Conservation (phyloP, 2,329 filamentous ascomycete species). For the Fusarium papillatum region DNA sequence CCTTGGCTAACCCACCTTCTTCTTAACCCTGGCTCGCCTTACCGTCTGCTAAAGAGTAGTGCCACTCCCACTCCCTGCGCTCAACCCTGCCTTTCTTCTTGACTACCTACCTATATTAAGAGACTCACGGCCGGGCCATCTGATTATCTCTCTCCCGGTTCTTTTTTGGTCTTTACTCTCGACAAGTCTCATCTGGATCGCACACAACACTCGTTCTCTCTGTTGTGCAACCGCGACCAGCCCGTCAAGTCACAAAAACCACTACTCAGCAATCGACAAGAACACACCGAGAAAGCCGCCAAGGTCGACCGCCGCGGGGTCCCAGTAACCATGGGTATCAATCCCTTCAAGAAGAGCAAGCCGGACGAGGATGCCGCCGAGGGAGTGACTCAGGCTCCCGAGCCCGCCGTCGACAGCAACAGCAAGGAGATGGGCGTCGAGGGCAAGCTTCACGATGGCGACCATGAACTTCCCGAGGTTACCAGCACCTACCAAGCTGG, state of each 20-base stretch:
- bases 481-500: conserved; percentile 52
- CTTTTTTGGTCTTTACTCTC: neutral
- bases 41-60: conserved; percentile 1
- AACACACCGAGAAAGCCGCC: neutral
- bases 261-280: neutral
- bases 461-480: conserved; percentile 45
- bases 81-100: neutral
- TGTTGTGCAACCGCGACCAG: conserved; percentile 8
- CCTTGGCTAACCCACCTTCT: neutral
- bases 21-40: neutral
- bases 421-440: conserved; percentile 21
- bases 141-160: neutral
- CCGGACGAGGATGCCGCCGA: neutral
- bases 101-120: conserved; percentile 8
- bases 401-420: neutral
- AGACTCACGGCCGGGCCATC: neutral
- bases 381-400: neutral
- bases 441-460: conserved; percentile 45
- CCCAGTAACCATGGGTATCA: conserved; percentile 16
- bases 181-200: neutral
- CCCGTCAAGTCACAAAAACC: neutral
- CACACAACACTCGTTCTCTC: neutral
- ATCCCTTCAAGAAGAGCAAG: conserved; percentile 11
- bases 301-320: neutral
- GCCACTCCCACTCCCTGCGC: neutral